Conservation (phyloP, 768 basidiomycete species). For the Calocera viscosa region DNA sequence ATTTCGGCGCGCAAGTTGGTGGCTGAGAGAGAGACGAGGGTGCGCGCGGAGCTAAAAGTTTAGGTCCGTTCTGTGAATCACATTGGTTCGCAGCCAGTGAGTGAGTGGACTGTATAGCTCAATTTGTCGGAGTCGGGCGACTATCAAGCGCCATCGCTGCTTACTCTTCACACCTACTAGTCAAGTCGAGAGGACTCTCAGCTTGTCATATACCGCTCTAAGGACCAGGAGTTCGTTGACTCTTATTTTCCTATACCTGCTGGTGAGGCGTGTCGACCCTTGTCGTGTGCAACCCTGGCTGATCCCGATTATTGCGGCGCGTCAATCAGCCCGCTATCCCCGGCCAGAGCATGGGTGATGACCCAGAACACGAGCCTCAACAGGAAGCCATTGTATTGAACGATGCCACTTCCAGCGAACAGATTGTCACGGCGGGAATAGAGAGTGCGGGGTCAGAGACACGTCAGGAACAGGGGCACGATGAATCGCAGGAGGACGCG, state of each 20-base stretch:
- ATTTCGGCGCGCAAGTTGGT: background rate
- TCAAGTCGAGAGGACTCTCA: background rate
- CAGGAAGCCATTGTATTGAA: constrained; percentile 2
- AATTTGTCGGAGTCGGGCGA: constrained; percentile 4
- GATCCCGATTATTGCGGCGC: constrained; percentile 1
- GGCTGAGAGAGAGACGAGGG: background rate
- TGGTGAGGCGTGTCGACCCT: constrained; percentile 5
- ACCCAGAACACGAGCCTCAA: constrained; percentile 4
- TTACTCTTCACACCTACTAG: background rate
- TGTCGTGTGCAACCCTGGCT: constrained; percentile 8
- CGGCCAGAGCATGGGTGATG: constrained; percentile 8
- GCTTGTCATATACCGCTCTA: background rate
- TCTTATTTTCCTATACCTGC: background rate
- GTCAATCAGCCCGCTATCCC: background rate
- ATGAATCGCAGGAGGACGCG: background rate
- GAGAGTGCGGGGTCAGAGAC: background rate
- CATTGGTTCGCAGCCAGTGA: constrained; percentile 4
- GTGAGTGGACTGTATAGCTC: background rate
- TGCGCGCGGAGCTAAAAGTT: constrained; percentile 6
- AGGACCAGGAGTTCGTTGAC: background rate
- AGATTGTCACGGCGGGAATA: background rate
- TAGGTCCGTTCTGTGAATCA: constrained; percentile 8
- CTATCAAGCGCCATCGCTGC: background rate
- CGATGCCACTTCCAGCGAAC: background rate
- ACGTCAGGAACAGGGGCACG: background rate